Base-by-base conservation (phyloP, 1,284 basidiomycete species). In the Phylloboletellus chloephorus region DNA sequence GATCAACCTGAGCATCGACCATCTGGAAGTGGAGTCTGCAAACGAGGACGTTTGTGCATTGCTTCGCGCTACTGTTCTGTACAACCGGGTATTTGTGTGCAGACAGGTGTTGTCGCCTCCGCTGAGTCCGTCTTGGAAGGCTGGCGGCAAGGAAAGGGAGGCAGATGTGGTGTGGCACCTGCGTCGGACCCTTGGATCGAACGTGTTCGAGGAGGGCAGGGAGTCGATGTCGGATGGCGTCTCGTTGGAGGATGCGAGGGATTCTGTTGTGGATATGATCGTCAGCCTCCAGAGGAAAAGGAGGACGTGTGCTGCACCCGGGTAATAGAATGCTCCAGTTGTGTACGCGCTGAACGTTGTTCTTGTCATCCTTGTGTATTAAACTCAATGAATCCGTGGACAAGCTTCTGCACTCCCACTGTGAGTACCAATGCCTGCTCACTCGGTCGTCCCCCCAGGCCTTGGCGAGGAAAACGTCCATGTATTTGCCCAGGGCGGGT, bases 191-290 rank as follows among this genome's bases (percentile, higher is more conserved):
- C 63, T 85, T 21, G 82, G 77, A 6, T 73, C 67, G 43, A 60
- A 68, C 17, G 79, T 77, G 49, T 85, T 85, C 58, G 82, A 84
- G 37, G 48, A 51, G 33, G 39, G 47, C 20, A 39, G 45, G 11
- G 51, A 46, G 34, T 44, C 50, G 56, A 61, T 35, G 38, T 42
- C 29, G 57, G 49, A 53, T 37, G 58, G 61, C 23, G 52, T 62
- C 42, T 56, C 63, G 24, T 54, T 84, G 43, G 80, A 85, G 53
- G 80, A 84, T 44, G 81, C 81, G 29, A 70, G 78, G 44, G 83
- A 86, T 59, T 64, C 68, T 8, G 79, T 76, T 29, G 79, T 82
- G 39, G 82, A 85, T 59, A 68, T 78, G 69, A 66, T 83, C 37
- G 76, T 80, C 9, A 70, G 70, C 33, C 52, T 64, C 15, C 75